These are phyloP conservation scores for Vaccinium myrtillus DNA, from an alignment of 148 eudicot genomes.

Conservation along the genomic window DNA sequence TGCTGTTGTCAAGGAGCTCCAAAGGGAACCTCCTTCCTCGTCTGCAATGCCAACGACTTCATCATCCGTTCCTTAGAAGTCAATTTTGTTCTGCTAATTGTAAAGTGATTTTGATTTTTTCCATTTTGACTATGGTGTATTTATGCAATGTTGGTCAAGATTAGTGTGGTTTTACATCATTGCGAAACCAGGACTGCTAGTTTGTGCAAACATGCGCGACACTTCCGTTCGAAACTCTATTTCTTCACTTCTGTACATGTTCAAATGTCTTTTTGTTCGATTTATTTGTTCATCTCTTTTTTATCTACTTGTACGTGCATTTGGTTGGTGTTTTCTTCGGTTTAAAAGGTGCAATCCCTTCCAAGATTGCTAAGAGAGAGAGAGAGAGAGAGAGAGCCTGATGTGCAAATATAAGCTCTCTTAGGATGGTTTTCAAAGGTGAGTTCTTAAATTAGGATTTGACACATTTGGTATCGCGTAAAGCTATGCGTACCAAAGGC, in stretches of 20 bases:
- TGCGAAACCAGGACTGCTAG: no score
- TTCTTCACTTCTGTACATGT: background rate
- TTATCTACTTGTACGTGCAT: background rate
- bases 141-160: background rate
- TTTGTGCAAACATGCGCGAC: background rate
- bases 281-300: background rate
- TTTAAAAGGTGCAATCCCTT: background rate
- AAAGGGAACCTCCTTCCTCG: conserved; percentile 37
- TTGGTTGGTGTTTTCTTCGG: background rate
- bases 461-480: no score
- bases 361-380: background rate
- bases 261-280: background rate
- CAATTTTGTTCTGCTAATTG: background rate
- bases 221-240: background rate
- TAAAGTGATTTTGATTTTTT: background rate
- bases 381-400: no score
- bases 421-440: background rate
- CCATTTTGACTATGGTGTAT: background rate
- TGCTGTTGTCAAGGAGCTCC: conserved; percentile 74
- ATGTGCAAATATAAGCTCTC: background rate
- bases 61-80: conserved; percentile 23
- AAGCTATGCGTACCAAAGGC: no score
- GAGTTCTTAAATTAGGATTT: no score
- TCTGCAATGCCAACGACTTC: conserved; percentile 26
- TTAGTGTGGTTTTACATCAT: no score